A percentile compares a stretch with the other conserved stretches of the same genome.
Evolutionary conservation across 768 basidiomycete species (phyloP).

Genomic region (Auricularia sp.): DNA sequence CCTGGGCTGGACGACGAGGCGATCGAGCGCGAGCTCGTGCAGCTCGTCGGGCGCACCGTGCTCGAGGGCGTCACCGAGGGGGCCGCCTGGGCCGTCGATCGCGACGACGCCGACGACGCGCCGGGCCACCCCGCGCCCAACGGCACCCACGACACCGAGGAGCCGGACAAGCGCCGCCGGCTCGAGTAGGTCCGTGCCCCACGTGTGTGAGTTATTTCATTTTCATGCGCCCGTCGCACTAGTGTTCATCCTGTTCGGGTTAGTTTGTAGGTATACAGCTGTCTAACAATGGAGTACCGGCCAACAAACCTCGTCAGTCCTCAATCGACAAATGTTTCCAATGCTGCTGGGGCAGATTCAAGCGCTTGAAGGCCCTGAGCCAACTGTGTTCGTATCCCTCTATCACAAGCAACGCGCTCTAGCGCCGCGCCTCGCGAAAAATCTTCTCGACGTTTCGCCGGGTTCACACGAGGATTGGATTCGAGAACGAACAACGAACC

Average conservation of each 20-base stretch:
- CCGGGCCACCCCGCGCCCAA: constrained; percentile 4
- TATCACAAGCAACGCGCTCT: no score
- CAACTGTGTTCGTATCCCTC: no score
- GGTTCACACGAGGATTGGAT: no score
- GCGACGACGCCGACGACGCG: not conserved
- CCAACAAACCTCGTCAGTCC: no score
- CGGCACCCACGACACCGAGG: not conserved
- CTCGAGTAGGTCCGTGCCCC: not conserved
- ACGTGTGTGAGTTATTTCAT: not conserved
- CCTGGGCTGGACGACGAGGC: constrained; percentile 39
- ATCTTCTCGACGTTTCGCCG: no score
- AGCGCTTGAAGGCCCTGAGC: no score
- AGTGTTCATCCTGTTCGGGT: not conserved
- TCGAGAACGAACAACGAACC: no score
- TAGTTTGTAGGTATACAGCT: not conserved
- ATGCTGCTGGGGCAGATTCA: no score
- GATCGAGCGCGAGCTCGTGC: constrained; percentile 53
- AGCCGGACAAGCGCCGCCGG: constrained; percentile 2
- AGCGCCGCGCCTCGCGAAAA: no score
- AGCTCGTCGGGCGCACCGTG: constrained; percentile 54
- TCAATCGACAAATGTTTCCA: no score
- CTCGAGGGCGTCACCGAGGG: constrained; percentile 57
- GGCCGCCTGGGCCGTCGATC: constrained; percentile 4
- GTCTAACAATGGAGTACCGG: no score
- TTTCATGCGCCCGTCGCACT: no score